These are phyloP conservation scores for Grosmannia huntii DNA, from an alignment of 2,329 filamentous ascomycete species.

Conservation along the genomic window DNA sequence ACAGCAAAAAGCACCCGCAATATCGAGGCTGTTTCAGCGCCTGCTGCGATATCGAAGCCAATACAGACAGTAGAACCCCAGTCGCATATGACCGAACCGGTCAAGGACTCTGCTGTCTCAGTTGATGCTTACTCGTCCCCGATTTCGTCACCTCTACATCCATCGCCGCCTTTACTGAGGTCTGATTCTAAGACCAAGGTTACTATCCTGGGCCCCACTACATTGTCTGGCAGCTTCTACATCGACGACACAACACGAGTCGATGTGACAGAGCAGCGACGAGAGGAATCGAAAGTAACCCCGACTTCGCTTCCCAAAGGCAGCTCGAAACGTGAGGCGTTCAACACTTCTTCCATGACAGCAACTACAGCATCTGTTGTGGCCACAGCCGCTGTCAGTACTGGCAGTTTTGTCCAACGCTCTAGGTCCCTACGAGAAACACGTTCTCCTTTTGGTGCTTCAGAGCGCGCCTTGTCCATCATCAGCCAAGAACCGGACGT, in stretches of 20 bases:
- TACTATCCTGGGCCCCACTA: conserved; percentile 20
- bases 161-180: conserved; percentile 8
- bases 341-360: background rate
- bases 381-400: background rate
- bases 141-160: background rate
- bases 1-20: conserved; percentile 9
- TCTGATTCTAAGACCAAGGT: conserved; percentile 18
- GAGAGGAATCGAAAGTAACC: conserved; percentile 8
- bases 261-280: conserved; percentile 19
- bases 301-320: conserved; percentile 11
- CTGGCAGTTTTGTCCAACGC: background rate
- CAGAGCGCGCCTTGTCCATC: background rate
- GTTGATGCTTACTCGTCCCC: conserved; percentile 12
- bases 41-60: conserved; percentile 2
- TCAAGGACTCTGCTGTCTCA: conserved; percentile 14
- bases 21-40: background rate
- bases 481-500: background rate
- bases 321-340: conserved; percentile 7
- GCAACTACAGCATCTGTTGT: background rate
- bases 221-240: conserved; percentile 19
- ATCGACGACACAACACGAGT: conserved; percentile 23
- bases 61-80: conserved; percentile 7
- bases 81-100: conserved; percentile 8
- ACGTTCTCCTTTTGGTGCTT: background rate
- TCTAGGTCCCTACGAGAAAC: background rate